phyloP scores from a whole-genome alignment of 1,284 basidiomycete genomes.

The Fistulinella staudtii region DNA sequence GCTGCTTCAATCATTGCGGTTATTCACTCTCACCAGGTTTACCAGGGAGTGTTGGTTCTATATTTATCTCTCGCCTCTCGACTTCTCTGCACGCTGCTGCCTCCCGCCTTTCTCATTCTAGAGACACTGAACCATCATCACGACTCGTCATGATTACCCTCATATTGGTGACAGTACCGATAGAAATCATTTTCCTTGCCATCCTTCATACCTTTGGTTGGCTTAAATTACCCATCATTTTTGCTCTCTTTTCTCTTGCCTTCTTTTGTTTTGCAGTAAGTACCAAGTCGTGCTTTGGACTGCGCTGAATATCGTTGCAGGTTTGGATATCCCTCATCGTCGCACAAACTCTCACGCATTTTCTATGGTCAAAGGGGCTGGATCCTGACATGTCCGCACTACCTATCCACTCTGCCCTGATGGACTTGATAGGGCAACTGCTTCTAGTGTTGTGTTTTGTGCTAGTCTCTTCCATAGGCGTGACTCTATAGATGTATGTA shows the following conservation, averaged over 20 bases:
- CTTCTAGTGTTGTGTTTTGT: conserved; percentile 76
- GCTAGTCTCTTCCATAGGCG: conserved; percentile 47
- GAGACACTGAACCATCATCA: conserved; percentile 39
- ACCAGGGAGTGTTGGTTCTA: conserved; percentile 85
- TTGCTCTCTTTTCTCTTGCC: conserved; percentile 59
- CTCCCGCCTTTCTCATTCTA: conserved; percentile 17
- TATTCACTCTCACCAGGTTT: conserved; percentile 47
- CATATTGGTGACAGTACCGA: conserved; percentile 68
- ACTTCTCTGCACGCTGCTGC: conserved; percentile 74
- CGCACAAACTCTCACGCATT: conserved; percentile 68
- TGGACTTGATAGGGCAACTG: conserved; percentile 90
- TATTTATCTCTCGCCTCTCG: conserved; percentile 88
- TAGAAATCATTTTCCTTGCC: conserved; percentile 69
- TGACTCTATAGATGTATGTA: conserved; percentile 13
- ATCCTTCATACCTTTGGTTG: conserved; percentile 69
- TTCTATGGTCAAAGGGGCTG: conserved; percentile 77
- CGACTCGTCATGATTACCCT: conserved; percentile 64
- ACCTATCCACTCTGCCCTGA: conserved; percentile 84
- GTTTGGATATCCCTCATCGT: conserved; percentile 66
- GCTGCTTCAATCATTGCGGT: neutral
- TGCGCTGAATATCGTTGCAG: conserved; percentile 36
- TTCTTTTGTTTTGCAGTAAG: conserved; percentile 77
- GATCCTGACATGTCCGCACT: conserved; percentile 95
- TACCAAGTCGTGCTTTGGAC: conserved; percentile 9
- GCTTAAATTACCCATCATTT: conserved; percentile 67